Base-by-base conservation (phyloP, 306 rosid genomes). In the Betula pendula region DNA sequence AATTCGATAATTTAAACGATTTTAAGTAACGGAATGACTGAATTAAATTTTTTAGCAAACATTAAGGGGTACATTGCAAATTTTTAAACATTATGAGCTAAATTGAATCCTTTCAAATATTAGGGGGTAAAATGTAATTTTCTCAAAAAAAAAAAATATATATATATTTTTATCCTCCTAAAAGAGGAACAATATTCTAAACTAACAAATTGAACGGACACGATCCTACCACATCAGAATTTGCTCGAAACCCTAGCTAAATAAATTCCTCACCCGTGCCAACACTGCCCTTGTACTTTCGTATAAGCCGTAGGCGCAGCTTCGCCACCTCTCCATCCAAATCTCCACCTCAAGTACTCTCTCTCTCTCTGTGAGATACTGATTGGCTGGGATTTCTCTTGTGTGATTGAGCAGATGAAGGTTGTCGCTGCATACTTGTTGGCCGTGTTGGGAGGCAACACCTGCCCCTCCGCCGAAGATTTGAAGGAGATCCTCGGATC, bases 401-500 rank as follows among this genome's bases (percentile, higher is more conserved):
- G 38, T 42, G 72, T 19, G n/a, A 20, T 58, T 68, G 52, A 10
- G 75, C 87, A 91, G 92, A 91, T 89, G 96, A 91, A 91, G 94
- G 80, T 91, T 5, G 67, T 91, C 71, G 90, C 89, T 2, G 91
- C 96, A 0, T 91, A 89, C 70, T 86, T 89, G 87, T 75, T 91
- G 33, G 92, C 96, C 31, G 92, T 91, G 13, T 89, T 91, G 88
- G 96, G 96, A 53, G 96, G 96, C 44, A 91, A 89, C 77, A 27
- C 81, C 14, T 0, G 63, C 75, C 96, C 96, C 44, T 59, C 85
- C 17, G 66, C 94, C 13, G 80, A 10, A 8, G 89, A 91, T 72
- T 43, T 91, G 80, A 89, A 87, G 76, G 1, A 43, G n/a, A 89
- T 91, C 38, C 94, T 91, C 1, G 43, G 59, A 29, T 78, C 94